Evolutionary conservation across 148 eudicot genomes (phyloP), one percentile per base, ranked within the genome.

Genomic region (Rhododendron mucronatum): DNA sequence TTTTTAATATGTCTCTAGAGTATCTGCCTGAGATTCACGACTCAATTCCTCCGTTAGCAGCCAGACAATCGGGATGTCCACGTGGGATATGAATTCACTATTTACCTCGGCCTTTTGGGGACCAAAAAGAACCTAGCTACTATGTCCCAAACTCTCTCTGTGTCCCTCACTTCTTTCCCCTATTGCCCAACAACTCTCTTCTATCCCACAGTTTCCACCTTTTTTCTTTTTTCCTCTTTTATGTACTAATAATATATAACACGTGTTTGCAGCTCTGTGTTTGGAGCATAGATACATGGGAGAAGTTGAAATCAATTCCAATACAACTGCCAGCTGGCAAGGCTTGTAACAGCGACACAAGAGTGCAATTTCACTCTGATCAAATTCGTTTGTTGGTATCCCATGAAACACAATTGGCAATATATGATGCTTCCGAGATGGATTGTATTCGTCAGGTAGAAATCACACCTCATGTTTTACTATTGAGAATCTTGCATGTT

Each of bases 271-370:
- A 95, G 98, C 91, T 95, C 33, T 94, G 93, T 86, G 71, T 90
- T 47, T 95, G 98, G 98, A 94, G 94, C 93, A 93, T 92, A 55
- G 93, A 93, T 84, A 83, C 93, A 3, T 94, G 97, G 98, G 96
- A 93, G 88, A 92, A 91, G 83, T 91, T 90, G 71, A 93, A 91
- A 78, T 76, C 91, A 37, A 90, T 93, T 48, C 90, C 92, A 7
- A 89, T 95, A 51, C 97, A 93, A 88, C 88, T 95, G 85, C 93
- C 96, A n/a, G 93, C 93, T 84, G 97, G 94, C n/a, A 94, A 11
- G 53, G 14, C 94, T 82, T 93, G 94, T 82, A 78, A 45, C 28
- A 94, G 96, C 74, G 97, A 93, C 84, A 93, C 98, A n/a, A 84
- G 97, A 80, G 98, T 96, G 78, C 98, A 94, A 59, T 94, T 96